A percentile compares a stretch with the other conserved stretches of the same genome.
phyloP scores from a whole-genome alignment of 768 basidiomycete genomes.

The Collybia nuda region DNA sequence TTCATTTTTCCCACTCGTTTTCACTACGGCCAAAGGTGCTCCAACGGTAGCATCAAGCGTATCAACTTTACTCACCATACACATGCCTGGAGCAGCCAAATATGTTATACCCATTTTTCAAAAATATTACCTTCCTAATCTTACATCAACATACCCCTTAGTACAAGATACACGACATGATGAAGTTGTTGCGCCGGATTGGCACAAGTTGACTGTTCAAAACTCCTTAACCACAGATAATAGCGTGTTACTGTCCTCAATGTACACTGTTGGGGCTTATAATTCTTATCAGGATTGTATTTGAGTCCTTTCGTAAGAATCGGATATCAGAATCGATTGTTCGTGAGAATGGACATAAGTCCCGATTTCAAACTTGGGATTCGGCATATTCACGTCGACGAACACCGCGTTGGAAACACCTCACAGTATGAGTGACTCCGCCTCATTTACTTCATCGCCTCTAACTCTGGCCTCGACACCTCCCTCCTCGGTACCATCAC shows the following conservation, averaged over 20 bases:
- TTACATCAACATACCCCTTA: neutral
- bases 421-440: conserved; percentile 30
- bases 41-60: conserved; percentile 1
- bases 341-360: neutral
- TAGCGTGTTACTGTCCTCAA: too few relatives aligned
- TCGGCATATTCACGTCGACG: too few relatives aligned
- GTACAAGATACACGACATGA: neutral
- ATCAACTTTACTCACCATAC: too few relatives aligned
- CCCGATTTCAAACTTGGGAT: neutral
- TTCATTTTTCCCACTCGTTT: conserved; percentile 6
- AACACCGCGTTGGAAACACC: neutral
- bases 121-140: conserved; percentile 5
- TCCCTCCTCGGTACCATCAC: conserved; percentile 58
- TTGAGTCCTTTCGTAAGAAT: too few relatives aligned
- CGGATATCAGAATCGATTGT: too few relatives aligned
- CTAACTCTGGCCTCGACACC: conserved; percentile 44
- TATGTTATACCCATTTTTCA: conserved; percentile 8
- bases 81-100: conserved; percentile 2
- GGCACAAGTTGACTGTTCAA: too few relatives aligned
- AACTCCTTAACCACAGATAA: too few relatives aligned
- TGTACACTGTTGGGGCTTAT: too few relatives aligned
- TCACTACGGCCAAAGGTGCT: neutral
- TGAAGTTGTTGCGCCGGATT: too few relatives aligned
- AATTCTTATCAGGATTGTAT: conserved; percentile 6
- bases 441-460: conserved; percentile 40